Evolutionary conservation across 352 stramenopile genomes (phyloP), one percentile per base, ranked within the genome.

Genomic region (Pythium aphanidermatum): DNA sequence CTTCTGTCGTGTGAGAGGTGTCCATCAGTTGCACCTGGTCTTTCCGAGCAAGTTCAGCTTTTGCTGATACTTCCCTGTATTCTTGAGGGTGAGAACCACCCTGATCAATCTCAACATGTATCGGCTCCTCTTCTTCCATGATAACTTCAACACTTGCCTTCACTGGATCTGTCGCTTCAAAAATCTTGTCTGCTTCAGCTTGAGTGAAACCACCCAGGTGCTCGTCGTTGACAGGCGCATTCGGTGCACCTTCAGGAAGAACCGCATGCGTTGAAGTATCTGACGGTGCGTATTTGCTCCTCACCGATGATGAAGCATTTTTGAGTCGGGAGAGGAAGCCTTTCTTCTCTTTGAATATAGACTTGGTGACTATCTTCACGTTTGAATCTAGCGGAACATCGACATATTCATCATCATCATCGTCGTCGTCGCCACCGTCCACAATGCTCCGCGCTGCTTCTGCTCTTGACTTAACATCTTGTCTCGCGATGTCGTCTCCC

Each of bases 311-410:
- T 25, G 42, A 54, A 8, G 39, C 63, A 33, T 67, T 61, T 21
- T 62, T 58, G 33, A 74, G 41, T 14, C 65, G 60, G 12, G 42
- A 46, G 4, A 74, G 36, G n/a, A 72, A 60, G 0, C 51, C 45
- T 2, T 64, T 63, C 8, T 67, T 68, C 16, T 75, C 57, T 31
- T 81, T 84, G 64, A 75, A 85, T 16, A 84, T 74, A 38, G 75
- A 85, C 41, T 87, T 87, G 37, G 70, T 76, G 14, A 87, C 73
- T 21, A 87, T 32, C 13, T 62, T 47, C 27, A 68, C 68, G 16
- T 63, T 58, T 2, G 21, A 38, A 10, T 61, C 55, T 7, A 54
- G 47, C 32, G 19, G 34, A 37, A 79, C 49, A 10, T 52, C 62
- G 14, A 63, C 40, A 39, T 71, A 74, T 17, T 57, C 47, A 14